Percentiles rank a stretch among this genome's conserved stretches.
Conservation (phyloP, 345 rosid genomes). For the Turritis glabra region DNA sequence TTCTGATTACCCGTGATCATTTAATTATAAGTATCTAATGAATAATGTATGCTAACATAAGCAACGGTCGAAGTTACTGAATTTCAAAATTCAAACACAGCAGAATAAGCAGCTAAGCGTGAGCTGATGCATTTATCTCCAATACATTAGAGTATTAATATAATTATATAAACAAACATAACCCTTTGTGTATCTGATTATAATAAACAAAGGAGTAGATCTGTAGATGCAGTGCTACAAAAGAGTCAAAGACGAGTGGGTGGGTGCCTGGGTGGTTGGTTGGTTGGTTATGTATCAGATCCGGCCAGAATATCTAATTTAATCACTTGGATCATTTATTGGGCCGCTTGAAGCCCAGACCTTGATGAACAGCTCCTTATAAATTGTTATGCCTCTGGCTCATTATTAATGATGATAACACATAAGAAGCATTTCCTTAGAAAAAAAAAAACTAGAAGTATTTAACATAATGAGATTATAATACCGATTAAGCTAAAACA, state of each 20-base stretch:
- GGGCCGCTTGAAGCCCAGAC: conserved; percentile 13
- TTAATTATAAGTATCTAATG: not conserved
- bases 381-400: no score
- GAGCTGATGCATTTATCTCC: conserved; percentile 20
- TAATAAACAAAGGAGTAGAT: not conserved
- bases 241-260: not conserved
- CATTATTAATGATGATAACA: no score
- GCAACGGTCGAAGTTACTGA: conserved; percentile 19
- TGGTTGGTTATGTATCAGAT: not conserved
- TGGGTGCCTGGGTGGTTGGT: not conserved
- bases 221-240: no score
- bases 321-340: not conserved
- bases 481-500: no score
- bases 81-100: conserved; percentile 30
- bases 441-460: no score
- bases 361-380: no score
- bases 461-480: no score
- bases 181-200: conserved; percentile 1
- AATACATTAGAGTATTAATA: not conserved
- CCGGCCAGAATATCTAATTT: not conserved
- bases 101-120: conserved; percentile 18
- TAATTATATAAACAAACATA: not conserved
- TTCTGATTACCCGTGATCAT: no score
- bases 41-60: not conserved
- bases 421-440: not conserved